phyloP scores from a whole-genome alignment of 2,329 filamentous ascomycete genomes.

The Diaporthe velutina region DNA sequence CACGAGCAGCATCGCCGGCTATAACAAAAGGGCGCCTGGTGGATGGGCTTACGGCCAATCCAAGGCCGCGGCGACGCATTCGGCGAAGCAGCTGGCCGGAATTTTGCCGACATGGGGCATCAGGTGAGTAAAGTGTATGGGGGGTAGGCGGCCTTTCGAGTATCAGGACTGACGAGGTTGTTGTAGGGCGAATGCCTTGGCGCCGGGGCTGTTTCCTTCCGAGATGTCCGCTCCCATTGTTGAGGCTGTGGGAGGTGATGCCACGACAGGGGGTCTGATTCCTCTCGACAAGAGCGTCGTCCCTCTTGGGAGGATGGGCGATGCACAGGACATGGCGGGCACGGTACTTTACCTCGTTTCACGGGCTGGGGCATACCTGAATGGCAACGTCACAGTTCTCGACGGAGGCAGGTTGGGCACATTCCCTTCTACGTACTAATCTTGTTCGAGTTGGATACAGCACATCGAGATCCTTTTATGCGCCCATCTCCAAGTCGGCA shows the following conservation, averaged over 20 bases:
- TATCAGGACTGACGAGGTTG: slow-evolving; percentile 17
- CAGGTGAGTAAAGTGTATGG: slow-evolving; percentile 38
- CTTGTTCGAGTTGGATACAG: not conserved
- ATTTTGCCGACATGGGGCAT: slow-evolving; percentile 74
- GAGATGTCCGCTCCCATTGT: slow-evolving; percentile 70
- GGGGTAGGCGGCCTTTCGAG: not conserved
- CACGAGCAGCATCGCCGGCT: slow-evolving; percentile 80
- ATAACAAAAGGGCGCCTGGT: slow-evolving; percentile 79
- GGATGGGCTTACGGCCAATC: slow-evolving; percentile 84
- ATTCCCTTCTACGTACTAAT: slow-evolving; percentile 66
- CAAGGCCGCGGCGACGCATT: slow-evolving; percentile 80
- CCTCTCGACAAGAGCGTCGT: slow-evolving; percentile 58
- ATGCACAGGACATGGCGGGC: slow-evolving; percentile 74
- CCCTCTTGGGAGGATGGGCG: slow-evolving; percentile 71
- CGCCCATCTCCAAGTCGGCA: not conserved
- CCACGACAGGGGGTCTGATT: slow-evolving; percentile 45
- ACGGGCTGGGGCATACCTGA: slow-evolving; percentile 74
- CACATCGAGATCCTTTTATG: not conserved
- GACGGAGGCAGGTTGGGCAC: slow-evolving; percentile 73
- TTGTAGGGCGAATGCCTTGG: slow-evolving; percentile 60
- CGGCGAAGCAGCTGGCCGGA: slow-evolving; percentile 79
- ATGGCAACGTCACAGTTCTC: slow-evolving; percentile 71
- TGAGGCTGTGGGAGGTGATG: slow-evolving; percentile 49
- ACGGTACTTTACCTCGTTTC: slow-evolving; percentile 75
- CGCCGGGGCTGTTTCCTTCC: slow-evolving; percentile 68